These are phyloP conservation scores for Prunus armeniaca DNA, from an alignment of 306 rosid genomes.

Conservation along the genomic window DNA sequence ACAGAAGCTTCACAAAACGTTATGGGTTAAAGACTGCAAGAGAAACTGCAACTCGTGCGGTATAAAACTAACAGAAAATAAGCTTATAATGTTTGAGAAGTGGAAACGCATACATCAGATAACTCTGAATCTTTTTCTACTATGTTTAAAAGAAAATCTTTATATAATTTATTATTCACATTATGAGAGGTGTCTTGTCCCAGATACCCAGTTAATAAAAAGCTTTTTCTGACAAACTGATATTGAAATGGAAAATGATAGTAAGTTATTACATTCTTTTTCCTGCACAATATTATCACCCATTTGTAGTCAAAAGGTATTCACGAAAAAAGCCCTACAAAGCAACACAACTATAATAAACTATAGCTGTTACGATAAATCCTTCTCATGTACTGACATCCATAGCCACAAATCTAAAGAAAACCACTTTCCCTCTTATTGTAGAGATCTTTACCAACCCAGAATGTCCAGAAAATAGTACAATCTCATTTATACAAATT, in stretches of 20 bases:
- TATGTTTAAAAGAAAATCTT: background rate
- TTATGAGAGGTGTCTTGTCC: background rate
- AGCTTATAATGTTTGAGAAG: background rate
- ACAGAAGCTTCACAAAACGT: background rate
- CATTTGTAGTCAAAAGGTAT: background rate
- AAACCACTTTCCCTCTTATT: background rate
- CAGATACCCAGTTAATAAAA: background rate
- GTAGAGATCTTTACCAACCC: background rate
- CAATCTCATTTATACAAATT: background rate
- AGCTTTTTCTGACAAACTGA: background rate
- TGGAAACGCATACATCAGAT: background rate
- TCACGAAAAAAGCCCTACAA: background rate
- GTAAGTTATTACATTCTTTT: too few species aligned
- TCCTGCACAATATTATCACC: too few species aligned
- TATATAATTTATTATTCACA: background rate
- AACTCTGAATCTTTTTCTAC: background rate
- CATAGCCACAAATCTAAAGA: background rate
- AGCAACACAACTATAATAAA: background rate
- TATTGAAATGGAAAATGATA: background rate
- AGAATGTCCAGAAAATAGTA: background rate
- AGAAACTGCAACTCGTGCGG: background rate
- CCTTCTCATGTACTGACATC: background rate
- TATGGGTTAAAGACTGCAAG: background rate
- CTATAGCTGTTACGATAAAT: background rate
- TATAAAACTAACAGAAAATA: background rate